Base-by-base conservation (phyloP, 345 rosid species). In the Atalantia buxifolia region DNA sequence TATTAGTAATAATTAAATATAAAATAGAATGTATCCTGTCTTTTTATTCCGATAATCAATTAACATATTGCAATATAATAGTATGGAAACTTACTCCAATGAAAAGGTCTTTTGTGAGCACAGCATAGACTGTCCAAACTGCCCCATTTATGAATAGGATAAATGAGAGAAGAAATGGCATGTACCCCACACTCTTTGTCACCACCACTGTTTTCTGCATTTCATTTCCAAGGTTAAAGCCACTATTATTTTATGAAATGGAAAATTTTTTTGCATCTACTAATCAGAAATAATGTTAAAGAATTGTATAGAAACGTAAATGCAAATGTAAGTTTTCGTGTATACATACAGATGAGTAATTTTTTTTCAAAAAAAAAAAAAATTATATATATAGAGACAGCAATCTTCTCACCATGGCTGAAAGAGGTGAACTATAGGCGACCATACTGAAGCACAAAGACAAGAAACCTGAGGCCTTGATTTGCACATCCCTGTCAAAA, bases 351-450 rank as follows among this genome's bases (percentile, higher is more conserved):
- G 45, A 40, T 40, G 3, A 40, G 12, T 40, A 40, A 40, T 40
- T 40, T 40, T 40, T 40, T 40, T 40, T 0, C 7, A 6, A 0
- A 33, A 33, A 33, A 33, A 31, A 35, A 35, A 35, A 33, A 0
- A 35, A 5, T 4, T 33, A 33, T 33, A 33, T 33, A 4, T 42
- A 45, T 45, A 45, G 18, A 12, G 0, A 12, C 2, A 45, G 50
- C 50, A 45, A 45, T 13, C 14, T 12, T 45, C 16, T 84, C 86
- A 94, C 95, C 95, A 94, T 94, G 42, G 93, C 94, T 21, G 93
- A 84, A 74, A 92, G 94, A 73, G 98, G 98, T 42, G 98, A 92
- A 48, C 84, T 90, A 80, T 92, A 91, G 66, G 90, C 85, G 19
- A 86, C 76, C 86, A 90, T 86, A 40, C 92, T 92, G 57, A 94